phyloP scores from a whole-genome alignment of 495 filamentous ascomycete genomes.

The Penicillium herquei region DNA sequence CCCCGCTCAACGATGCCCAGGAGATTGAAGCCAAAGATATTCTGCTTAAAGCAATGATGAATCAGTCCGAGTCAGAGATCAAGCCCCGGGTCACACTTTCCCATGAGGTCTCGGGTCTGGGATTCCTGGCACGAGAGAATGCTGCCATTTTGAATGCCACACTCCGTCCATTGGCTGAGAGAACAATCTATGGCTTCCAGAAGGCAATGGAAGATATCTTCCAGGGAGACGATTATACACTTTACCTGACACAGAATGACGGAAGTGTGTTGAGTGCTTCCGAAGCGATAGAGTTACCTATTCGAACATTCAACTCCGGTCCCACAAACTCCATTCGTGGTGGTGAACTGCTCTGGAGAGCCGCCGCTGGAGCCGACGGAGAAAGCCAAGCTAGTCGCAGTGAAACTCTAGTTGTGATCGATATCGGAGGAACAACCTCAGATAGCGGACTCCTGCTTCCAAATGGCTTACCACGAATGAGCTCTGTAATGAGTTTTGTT shows the following conservation, averaged over 20 bases:
- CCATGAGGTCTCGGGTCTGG: constrained; percentile 44
- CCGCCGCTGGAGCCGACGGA: constrained; percentile 28
- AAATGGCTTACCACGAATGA: constrained; percentile 45
- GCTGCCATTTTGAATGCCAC: constrained; percentile 53
- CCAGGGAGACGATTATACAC: constrained; percentile 27
- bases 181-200: constrained; percentile 43
- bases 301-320: constrained; percentile 51
- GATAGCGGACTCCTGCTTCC: constrained; percentile 47
- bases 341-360: constrained; percentile 40
- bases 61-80: not conserved
- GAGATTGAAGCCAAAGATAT: constrained; percentile 14
- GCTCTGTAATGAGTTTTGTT: constrained; percentile 38
- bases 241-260: constrained; percentile 55
- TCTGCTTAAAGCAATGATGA: not conserved
- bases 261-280: constrained; percentile 45
- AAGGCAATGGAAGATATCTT: constrained; percentile 38
- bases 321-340: constrained; percentile 54
- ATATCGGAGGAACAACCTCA: constrained; percentile 52
- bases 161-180: constrained; percentile 42
- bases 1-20: constrained; percentile 47
- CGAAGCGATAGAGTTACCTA: constrained; percentile 45
- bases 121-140: constrained; percentile 53
- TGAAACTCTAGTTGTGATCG: constrained; percentile 37
- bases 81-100: constrained; percentile 27
- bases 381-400: constrained; percentile 8